Evolutionary conservation across 305 asterid genomes (phyloP).

Genomic region (Fraxinus latifolia): DNA sequence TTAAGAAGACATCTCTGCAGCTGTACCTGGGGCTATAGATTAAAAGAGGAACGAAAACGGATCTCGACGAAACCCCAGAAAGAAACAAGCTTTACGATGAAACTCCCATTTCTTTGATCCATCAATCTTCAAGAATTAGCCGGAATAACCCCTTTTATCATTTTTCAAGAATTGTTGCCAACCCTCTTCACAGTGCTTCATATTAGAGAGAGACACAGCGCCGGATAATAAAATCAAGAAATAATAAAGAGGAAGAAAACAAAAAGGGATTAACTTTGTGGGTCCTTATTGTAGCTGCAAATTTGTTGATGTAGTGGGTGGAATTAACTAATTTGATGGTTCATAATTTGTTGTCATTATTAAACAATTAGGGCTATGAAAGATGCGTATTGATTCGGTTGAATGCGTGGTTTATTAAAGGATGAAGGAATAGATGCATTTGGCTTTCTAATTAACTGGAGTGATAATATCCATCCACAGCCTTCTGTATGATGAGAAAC

Average conservation of each 20-base stretch:
- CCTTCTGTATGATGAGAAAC: not conserved
- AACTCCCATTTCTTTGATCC: slow-evolving; percentile 33
- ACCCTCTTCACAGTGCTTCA: slow-evolving; percentile 48
- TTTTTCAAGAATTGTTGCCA: slow-evolving; percentile 31
- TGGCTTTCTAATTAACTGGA: slow-evolving; percentile 17
- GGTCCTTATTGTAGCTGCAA: slow-evolving; percentile 50
- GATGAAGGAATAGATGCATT: slow-evolving; percentile 8
- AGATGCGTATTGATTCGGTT: slow-evolving; percentile 1
- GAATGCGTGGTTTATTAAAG: slow-evolving; percentile 26
- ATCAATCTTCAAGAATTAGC: slow-evolving; percentile 31
- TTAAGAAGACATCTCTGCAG: slow-evolving; percentile 26
- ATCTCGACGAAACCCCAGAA: slow-evolving; percentile 52
- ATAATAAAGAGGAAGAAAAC: slow-evolving; percentile 9
- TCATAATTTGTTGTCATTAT: slow-evolving; percentile 35
- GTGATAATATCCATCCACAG: not conserved
- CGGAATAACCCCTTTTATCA: slow-evolving; percentile 9
- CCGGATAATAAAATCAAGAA: slow-evolving; percentile 23
- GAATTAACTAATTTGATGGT: slow-evolving; percentile 34
- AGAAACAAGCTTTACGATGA: slow-evolving; percentile 29
- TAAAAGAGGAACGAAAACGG: slow-evolving; percentile 32
- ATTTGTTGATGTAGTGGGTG: slow-evolving; percentile 49
- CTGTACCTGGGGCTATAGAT: slow-evolving; percentile 31
- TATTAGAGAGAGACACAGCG: slow-evolving; percentile 26
- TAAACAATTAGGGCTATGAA: slow-evolving; percentile 26
- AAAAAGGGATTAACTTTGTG: slow-evolving; percentile 32